Base-by-base conservation (phyloP, 768 basidiomycete species). In the Amanita pseudoporphyria region DNA sequence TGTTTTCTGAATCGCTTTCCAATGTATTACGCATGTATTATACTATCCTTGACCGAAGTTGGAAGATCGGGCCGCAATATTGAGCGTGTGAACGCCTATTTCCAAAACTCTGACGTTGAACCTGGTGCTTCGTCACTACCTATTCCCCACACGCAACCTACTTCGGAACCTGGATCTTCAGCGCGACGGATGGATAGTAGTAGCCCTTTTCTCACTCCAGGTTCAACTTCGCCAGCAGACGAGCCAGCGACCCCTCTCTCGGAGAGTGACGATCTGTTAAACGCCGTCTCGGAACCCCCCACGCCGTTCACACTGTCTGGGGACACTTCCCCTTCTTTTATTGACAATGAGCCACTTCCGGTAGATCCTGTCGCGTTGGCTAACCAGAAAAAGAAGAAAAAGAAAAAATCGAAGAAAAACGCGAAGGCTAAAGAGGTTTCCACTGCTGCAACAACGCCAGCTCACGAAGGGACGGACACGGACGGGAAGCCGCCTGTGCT, bases 321-420 rank as follows among this genome's bases (percentile, higher is more conserved):
- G 31, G 61, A 62, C 36, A 65, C 64, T 13, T 69, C 65, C 16
- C 66, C 67, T 21, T 53, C 51, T 30, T 48, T 57, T 28, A 55
- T 59, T 41, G 60, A 58, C 36, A 55, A 52, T 16, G 63, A 63
- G 39, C 37, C 35, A 16, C 35, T 49, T 21, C 48, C 33, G 13
- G 56, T 61, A 6, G 58, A 63, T 3, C 42, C 53, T 1, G 62
- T 54, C 9, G 52, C 57, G 12, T 42, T 60, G n/a, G 45, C 60
- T 6, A 52, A 51, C n/a, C 70, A 70, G 58, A 79, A 79, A 63
- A 86, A 85, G 67, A 86, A 84, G 67, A 84, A 82, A 65, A 81
- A 80, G 60, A 77, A 79, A 62, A 81, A 76, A 60, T 53, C 76
- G 30, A 76, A 80, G 63, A 83, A 79, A 62, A 64, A 71, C n/a